Conservation (phyloP, 345 rosid genomes). For the Diplotaxis tenuifolia region DNA sequence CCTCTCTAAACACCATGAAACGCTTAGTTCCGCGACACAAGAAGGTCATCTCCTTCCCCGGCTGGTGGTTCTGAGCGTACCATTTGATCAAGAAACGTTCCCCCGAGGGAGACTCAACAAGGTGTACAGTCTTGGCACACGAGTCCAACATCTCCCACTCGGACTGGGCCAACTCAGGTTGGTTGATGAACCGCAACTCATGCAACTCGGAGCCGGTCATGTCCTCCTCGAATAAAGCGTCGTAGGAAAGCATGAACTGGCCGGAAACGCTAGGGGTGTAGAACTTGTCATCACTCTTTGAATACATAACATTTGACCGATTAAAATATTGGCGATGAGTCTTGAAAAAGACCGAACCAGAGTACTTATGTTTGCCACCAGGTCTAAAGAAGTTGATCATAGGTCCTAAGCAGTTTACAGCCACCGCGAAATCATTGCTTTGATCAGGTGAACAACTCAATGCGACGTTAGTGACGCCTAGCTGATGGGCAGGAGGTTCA, state of each 20-base stretch:
- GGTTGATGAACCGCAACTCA: background rate
- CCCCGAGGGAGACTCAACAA: conserved; percentile 23
- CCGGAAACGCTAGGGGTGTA: conserved; percentile 3
- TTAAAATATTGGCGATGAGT: background rate
- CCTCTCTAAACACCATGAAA: conserved; percentile 24
- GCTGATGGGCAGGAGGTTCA: background rate
- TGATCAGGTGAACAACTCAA: background rate
- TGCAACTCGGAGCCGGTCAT: background rate
- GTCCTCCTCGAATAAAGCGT: background rate
- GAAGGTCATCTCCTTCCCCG: background rate
- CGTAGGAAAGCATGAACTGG: background rate
- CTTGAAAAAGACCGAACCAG: background rate
- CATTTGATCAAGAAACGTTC: conserved; percentile 19
- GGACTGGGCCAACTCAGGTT: conserved; percentile 11
- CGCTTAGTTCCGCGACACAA: conserved; percentile 13
- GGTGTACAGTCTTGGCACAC: conserved; percentile 3
- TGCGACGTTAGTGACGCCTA: background rate
- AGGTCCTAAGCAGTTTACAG: background rate
- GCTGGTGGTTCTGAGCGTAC: conserved; percentile 8
- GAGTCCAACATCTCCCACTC: conserved; percentile 25
- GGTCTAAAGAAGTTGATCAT: background rate
- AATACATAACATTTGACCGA: conserved; percentile 11
- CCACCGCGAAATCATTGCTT: background rate
- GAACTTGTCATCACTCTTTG: conserved; percentile 20
- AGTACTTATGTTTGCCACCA: background rate